Evolutionary conservation across 2,329 filamentous ascomycete genomes (phyloP).

Genomic region (Neurospora crassa): DNA sequence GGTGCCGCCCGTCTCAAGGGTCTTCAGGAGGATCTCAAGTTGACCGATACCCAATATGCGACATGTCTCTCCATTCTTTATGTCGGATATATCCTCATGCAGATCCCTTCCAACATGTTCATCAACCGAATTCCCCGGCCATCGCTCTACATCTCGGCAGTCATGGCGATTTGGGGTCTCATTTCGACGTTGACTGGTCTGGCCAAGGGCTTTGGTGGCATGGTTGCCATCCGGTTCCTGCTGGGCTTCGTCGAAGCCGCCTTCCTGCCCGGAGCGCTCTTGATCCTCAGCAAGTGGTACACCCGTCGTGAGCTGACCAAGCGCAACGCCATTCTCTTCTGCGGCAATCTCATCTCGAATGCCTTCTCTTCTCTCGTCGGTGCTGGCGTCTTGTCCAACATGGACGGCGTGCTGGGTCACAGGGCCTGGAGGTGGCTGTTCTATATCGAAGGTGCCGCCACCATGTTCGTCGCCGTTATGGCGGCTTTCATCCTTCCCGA

Average conservation of each 20-base stretch:
- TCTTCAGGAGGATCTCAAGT: conserved; percentile 48
- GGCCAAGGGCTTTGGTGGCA: conserved; percentile 40
- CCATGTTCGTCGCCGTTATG: conserved; percentile 37
- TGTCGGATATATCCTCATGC: conserved; percentile 57
- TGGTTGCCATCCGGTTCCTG: conserved; percentile 49
- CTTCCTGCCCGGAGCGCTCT: conserved; percentile 53
- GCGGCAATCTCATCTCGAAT: conserved; percentile 49
- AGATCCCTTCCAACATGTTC: conserved; percentile 48
- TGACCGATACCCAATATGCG: conserved; percentile 50
- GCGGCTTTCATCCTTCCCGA: conserved; percentile 43
- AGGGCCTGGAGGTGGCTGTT: conserved; percentile 54
- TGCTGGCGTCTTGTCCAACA: conserved; percentile 48
- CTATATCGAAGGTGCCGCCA: conserved; percentile 46
- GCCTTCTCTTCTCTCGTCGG: conserved; percentile 51
- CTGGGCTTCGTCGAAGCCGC: conserved; percentile 55
- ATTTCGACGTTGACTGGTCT: conserved; percentile 48
- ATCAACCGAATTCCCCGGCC: conserved; percentile 44
- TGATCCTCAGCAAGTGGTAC: conserved; percentile 59
- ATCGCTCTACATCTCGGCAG: conserved; percentile 39
- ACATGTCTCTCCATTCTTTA: conserved; percentile 57
- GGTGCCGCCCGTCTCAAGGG: conserved; percentile 57
- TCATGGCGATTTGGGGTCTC: conserved; percentile 51
- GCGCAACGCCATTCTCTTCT: conserved; percentile 48
- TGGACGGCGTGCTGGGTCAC: conserved; percentile 45
- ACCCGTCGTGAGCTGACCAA: conserved; percentile 47